Percentiles rank a stretch among this genome's conserved stretches.
Evolutionary conservation across 2,329 filamentous ascomycete species (phyloP).

Genomic region (Xylariaceae sp.): DNA sequence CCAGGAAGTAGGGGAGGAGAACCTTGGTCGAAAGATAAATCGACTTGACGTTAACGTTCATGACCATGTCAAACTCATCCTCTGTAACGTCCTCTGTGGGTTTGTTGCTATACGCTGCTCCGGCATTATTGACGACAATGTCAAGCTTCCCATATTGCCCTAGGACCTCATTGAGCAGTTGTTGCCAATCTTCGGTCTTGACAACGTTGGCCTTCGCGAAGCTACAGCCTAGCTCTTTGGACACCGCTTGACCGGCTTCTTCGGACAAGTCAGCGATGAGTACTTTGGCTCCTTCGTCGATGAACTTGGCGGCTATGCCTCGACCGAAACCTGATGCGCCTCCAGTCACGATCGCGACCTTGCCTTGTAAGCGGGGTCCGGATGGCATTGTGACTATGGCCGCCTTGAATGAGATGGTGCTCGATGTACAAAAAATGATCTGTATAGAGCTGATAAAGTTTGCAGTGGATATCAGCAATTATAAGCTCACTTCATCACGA

Average conservation of each 20-base stretch:
- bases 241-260: constrained; percentile 10
- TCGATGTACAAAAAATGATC: too few species aligned
- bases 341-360: constrained; percentile 23
- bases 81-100: constrained; percentile 30
- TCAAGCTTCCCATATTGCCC: constrained; percentile 32
- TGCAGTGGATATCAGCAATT: too few species aligned
- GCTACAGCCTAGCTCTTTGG: background rate
- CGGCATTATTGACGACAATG: constrained; percentile 53
- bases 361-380: background rate
- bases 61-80: constrained; percentile 31
- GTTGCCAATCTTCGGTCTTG: constrained; percentile 21
- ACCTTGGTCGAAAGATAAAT: constrained; percentile 31
- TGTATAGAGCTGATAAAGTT: too few species aligned
- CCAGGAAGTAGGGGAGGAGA: constrained; percentile 34
- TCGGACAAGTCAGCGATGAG: constrained; percentile 26
- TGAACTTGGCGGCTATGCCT: constrained; percentile 23
- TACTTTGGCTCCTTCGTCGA: constrained; percentile 26
- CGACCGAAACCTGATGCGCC: constrained; percentile 28
- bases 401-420: too few species aligned
- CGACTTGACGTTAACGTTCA: constrained; percentile 36
- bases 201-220: constrained; percentile 24
- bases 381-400: too few species aligned
- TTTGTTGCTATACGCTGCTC: constrained; percentile 31
- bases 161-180: constrained; percentile 18
- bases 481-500: too few species aligned